These are phyloP conservation scores for Gloeophyllum trabeum DNA, from an alignment of 768 basidiomycete genomes.

Conservation along the genomic window DNA sequence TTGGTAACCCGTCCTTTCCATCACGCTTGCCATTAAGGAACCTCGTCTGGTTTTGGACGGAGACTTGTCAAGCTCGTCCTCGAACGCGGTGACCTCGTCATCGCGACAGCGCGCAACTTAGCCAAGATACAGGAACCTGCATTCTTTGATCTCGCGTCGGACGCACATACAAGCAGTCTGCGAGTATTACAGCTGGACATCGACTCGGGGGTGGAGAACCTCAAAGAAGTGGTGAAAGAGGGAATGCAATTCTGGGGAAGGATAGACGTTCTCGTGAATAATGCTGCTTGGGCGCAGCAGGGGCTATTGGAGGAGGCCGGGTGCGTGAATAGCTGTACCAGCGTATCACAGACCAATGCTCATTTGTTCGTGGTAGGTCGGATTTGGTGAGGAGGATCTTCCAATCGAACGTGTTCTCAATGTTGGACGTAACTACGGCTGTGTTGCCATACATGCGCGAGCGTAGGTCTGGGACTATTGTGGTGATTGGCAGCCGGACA, in stretches of 20 bases:
- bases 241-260: slow-evolving; percentile 37
- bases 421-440: slow-evolving; percentile 41
- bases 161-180: slow-evolving; percentile 4
- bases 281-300: slow-evolving; percentile 40
- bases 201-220: slow-evolving; percentile 26
- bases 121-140: slow-evolving; percentile 30
- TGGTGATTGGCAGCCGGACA: slow-evolving; percentile 44
- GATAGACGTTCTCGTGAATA: slow-evolving; percentile 56
- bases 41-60: slow-evolving; percentile 50
- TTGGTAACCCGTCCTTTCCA: no score
- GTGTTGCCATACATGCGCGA: slow-evolving; percentile 40
- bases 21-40: no score
- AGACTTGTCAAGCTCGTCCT: slow-evolving; percentile 36
- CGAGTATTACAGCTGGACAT: slow-evolving; percentile 35
- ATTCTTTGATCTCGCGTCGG: slow-evolving; percentile 4
- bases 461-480: slow-evolving; percentile 29
- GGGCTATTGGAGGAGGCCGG: slow-evolving; percentile 47
- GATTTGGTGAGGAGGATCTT: slow-evolving; percentile 28
- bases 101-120: slow-evolving; percentile 41
- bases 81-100: slow-evolving; percentile 47
- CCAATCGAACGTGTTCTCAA: slow-evolving; percentile 23
- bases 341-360: not conserved
- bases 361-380: slow-evolving; percentile 10
- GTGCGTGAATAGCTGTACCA: slow-evolving; percentile 20
- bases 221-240: slow-evolving; percentile 30